Conservation (phyloP, 140 eudicot genomes). For the Eryngium alpinum region DNA sequence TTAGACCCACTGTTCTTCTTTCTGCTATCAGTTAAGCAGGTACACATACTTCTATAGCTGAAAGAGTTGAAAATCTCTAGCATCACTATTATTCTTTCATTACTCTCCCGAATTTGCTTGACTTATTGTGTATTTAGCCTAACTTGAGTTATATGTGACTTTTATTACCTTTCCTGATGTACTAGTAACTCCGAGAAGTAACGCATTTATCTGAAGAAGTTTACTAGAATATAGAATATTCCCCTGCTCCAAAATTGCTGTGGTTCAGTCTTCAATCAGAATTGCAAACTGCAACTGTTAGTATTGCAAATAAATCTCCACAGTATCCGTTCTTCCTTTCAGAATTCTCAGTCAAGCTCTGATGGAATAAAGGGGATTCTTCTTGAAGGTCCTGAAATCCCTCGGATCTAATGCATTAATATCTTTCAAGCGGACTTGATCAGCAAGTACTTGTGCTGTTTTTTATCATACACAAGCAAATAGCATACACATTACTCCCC, state of each 20-base stretch:
- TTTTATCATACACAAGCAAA: neutral
- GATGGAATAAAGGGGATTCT: neutral
- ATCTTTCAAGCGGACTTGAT: no score
- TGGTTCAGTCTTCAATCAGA: no score
- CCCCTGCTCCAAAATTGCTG: no score
- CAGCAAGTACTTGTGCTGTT: no score
- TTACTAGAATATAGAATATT: no score
- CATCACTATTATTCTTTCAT: neutral
- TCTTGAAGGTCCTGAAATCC: neutral
- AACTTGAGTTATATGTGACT: neutral
- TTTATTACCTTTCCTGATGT: no score
- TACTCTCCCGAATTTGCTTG: neutral
- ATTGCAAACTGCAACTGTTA: no score
- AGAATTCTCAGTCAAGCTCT: neutral
- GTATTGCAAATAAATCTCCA: no score
- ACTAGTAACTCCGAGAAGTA: no score
- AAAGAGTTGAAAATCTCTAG: neutral
- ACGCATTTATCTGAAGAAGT: no score
- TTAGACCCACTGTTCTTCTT: slow-evolving; percentile 81
- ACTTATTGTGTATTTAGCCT: neutral
- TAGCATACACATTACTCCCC: neutral
- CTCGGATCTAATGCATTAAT: no score
- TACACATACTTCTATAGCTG: slow-evolving; percentile 14
- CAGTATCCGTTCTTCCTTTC: neutral
- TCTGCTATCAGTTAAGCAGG: slow-evolving; percentile 45